Evolutionary conservation across 306 rosid species (phyloP).

Genomic region (Vigna mungo): DNA sequence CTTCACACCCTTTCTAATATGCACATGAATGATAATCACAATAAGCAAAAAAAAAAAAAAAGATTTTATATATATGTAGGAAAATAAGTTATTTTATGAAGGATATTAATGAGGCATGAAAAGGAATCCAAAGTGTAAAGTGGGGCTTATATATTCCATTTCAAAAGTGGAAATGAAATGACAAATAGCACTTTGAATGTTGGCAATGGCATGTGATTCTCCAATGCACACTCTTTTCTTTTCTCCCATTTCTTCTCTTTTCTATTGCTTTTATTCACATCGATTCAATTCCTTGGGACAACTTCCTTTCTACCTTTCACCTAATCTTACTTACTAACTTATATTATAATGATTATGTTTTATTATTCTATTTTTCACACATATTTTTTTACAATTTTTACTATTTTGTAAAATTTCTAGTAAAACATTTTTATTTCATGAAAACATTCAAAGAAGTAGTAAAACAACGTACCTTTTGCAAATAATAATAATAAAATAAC

Average conservation of each 20-base stretch:
- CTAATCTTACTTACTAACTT: too few relatives aligned
- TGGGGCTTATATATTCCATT: constrained; percentile 23
- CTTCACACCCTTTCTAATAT: neutral
- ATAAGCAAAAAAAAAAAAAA: neutral
- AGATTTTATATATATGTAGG: too few relatives aligned
- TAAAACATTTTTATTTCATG: too few relatives aligned
- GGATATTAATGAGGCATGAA: neutral
- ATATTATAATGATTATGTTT: too few relatives aligned
- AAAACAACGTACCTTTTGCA: too few relatives aligned
- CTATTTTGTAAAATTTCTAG: too few relatives aligned
- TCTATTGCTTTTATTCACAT: constrained; percentile 26
- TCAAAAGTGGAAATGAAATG: constrained; percentile 8
- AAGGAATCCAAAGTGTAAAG: constrained; percentile 22
- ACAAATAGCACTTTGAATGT: constrained; percentile 38
- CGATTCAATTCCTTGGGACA: constrained; percentile 29
- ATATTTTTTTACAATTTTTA: too few relatives aligned
- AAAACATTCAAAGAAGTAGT: too few relatives aligned
- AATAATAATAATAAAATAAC: too few relatives aligned
- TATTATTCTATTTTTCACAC: too few relatives aligned
- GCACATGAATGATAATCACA: neutral
- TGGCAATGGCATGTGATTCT: constrained; percentile 26
- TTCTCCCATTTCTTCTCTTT: neutral
- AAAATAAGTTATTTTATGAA: too few relatives aligned
- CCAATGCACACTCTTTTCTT: constrained; percentile 12
- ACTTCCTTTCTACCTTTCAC: constrained; percentile 16